These are phyloP conservation scores for Hirsutella thompsonii DNA, from an alignment of 2,329 filamentous ascomycete genomes.

Conservation along the genomic window DNA sequence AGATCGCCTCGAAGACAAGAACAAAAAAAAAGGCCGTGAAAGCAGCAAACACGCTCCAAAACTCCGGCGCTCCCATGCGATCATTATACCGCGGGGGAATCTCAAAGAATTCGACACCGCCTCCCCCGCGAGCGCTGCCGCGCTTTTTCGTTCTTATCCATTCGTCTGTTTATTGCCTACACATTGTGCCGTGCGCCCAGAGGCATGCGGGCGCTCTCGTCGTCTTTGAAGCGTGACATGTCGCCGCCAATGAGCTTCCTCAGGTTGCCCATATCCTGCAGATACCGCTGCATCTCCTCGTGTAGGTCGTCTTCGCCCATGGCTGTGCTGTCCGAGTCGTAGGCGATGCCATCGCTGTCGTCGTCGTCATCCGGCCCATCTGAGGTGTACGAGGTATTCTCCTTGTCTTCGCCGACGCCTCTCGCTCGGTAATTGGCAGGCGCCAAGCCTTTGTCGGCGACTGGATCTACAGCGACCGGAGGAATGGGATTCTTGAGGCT, in stretches of 20 bases:
- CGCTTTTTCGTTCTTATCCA: background rate
- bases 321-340: slow-evolving; percentile 30
- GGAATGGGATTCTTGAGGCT: slow-evolving; percentile 90
- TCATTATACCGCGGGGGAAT: no score
- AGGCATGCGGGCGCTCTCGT: slow-evolving; percentile 42
- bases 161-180: slow-evolving; percentile 5
- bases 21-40: no score
- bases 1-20: no score
- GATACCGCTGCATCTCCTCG: slow-evolving; percentile 70
- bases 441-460: slow-evolving; percentile 14
- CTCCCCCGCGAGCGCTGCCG: background rate
- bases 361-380: slow-evolving; percentile 29
- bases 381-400: slow-evolving; percentile 1
- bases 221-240: slow-evolving; percentile 51
- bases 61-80: no score
- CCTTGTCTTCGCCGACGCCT: slow-evolving; percentile 20
- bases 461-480: slow-evolving; percentile 25
- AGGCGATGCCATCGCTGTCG: slow-evolving; percentile 47
- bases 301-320: slow-evolving; percentile 56
- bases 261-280: slow-evolving; percentile 69
- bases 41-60: no score
- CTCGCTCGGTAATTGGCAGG: slow-evolving; percentile 8
- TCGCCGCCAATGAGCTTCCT: slow-evolving; percentile 59
- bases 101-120: no score
- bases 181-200: slow-evolving; percentile 30